phyloP scores from a whole-genome alignment of 129 eudicot species.

The Pseudognaphalium luteoalbum region DNA sequence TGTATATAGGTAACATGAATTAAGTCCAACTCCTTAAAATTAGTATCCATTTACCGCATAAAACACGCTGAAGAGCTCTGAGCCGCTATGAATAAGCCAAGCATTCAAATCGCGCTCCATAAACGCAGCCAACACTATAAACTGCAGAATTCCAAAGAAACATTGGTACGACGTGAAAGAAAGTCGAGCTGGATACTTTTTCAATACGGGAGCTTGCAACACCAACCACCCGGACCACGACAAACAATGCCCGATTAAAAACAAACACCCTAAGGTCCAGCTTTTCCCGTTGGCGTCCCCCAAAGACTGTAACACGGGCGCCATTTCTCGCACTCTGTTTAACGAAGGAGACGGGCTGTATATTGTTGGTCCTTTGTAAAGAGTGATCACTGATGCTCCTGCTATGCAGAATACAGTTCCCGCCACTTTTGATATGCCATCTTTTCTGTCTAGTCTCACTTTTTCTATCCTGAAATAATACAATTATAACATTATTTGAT shows the following conservation, averaged over 20 bases:
- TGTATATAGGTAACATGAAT: too few species aligned
- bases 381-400: conserved; percentile 94
- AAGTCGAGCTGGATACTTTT: conserved; percentile 90
- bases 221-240: conserved; percentile 98
- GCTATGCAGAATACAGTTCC: conserved; percentile 83
- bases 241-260: conserved; percentile 84
- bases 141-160: conserved; percentile 88
- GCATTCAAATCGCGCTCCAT: conserved; percentile 80
- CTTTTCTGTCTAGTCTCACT: conserved; percentile 81
- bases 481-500: too few species aligned
- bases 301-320: conserved; percentile 46
- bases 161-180: conserved; percentile 91
- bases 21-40: too few species aligned
- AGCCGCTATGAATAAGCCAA: conserved; percentile 83
- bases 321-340: conserved; percentile 17
- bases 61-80: conserved; percentile 86
- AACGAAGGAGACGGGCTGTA: conserved; percentile 74
- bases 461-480: conserved; percentile 45
- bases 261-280: conserved; percentile 97
- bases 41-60: conserved; percentile 61
- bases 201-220: conserved; percentile 79
- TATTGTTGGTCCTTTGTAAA: conserved; percentile 91
- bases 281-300: conserved; percentile 85
- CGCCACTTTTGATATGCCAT: conserved; percentile 79
- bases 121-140: conserved; percentile 74